These are phyloP conservation scores for Dryas octopetala DNA, from an alignment of 306 rosid genomes.

Conservation along the genomic window DNA sequence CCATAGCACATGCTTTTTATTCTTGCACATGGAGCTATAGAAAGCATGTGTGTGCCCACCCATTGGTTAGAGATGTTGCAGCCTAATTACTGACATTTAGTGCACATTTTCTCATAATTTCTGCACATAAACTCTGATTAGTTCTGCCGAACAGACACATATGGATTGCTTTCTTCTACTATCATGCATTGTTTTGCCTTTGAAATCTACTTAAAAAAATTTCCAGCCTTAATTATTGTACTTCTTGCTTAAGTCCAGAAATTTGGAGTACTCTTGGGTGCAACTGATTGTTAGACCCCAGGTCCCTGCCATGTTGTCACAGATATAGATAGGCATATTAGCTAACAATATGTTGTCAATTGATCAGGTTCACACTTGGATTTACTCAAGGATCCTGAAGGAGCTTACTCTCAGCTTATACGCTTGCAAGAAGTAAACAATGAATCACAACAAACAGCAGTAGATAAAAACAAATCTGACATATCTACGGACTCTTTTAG, in stretches of 20 bases:
- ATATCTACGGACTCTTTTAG: conserved; percentile 46
- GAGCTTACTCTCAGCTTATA: conserved; percentile 81
- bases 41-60: not conserved
- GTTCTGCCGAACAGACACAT: not conserved
- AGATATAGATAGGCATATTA: not conserved
- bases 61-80: not conserved
- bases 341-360: conserved; percentile 5
- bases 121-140: not conserved
- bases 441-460: conserved; percentile 34
- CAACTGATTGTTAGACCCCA: not conserved
- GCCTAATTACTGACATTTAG: not conserved
- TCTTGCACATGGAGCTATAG: not conserved
- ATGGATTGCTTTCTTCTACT: not conserved
- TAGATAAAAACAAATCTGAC: conserved; percentile 43
- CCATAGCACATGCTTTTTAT: not conserved
- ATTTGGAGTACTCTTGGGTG: not conserved
- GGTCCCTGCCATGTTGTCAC: not conserved
- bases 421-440: conserved; percentile 69
- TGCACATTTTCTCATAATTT: not conserved
- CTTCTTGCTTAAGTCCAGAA: conserved; percentile 1
- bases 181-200: not conserved
- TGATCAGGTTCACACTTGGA: conserved; percentile 67
- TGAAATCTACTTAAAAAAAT: not conserved
- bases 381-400: conserved; percentile 64
- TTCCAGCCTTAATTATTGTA: not conserved